These are phyloP conservation scores for Aquilaria agallochum DNA, from an alignment of 441 rosid genomes.

Conservation along the genomic window DNA sequence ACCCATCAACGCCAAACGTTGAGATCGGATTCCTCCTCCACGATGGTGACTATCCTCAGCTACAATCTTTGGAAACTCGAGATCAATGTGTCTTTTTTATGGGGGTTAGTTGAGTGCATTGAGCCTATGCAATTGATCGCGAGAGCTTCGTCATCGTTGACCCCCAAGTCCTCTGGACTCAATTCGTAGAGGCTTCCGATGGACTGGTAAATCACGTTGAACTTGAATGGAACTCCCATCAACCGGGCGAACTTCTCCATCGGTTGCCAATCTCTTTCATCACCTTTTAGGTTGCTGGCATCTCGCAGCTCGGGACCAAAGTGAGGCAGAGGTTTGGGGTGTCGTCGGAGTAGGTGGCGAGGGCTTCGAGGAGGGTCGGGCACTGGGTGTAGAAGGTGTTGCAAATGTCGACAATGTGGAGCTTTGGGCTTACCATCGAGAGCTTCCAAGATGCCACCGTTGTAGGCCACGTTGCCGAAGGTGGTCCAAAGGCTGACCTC, in stretches of 20 bases:
- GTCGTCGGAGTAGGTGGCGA: constrained; percentile 85
- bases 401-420: constrained; percentile 83
- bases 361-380: constrained; percentile 93
- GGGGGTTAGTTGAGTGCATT: constrained; percentile 50
- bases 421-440: constrained; percentile 71
- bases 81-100: constrained; percentile 53
- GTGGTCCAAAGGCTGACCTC: constrained; percentile 96
- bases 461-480: constrained; percentile 88
- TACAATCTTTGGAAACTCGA: constrained; percentile 50
- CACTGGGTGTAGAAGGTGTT: constrained; percentile 95
- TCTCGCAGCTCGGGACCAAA: constrained; percentile 33
- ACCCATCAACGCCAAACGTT: constrained; percentile 49
- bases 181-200: constrained; percentile 64
- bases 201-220: constrained; percentile 64
- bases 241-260: constrained; percentile 95
- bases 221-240: constrained; percentile 95
- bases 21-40: constrained; percentile 93
- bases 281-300: constrained; percentile 44
- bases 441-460: constrained; percentile 91
- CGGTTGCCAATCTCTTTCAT: constrained; percentile 87
- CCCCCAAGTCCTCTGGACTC: constrained; percentile 41
- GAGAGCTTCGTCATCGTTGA: constrained; percentile 66
- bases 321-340: constrained; percentile 78
- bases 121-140: constrained; percentile 73
- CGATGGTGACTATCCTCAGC: constrained; percentile 72